A percentile compares a stretch with the other conserved stretches of the same genome.
These are phyloP conservation scores for Trichosporon coremiiforme DNA, from an alignment of 1,284 basidiomycete species.

Conservation along the genomic window DNA sequence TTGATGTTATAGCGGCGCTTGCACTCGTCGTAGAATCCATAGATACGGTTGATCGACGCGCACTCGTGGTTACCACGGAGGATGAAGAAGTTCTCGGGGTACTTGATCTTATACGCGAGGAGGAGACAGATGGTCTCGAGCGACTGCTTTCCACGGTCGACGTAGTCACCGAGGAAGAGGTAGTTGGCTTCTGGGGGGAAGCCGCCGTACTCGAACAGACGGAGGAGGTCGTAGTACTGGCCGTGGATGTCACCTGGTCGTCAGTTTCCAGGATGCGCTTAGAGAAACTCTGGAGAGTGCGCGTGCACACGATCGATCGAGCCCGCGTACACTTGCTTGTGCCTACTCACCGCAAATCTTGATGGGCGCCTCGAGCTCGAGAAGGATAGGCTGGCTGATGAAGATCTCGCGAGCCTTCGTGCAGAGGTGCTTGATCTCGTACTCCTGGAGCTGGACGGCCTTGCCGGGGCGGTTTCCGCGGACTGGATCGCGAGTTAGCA, in stretches of 20 bases:
- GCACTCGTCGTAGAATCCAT: conserved; percentile 67
- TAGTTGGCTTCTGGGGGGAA: conserved; percentile 67
- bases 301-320: not conserved
- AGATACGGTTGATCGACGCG: conserved; percentile 64
- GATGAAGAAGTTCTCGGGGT: conserved; percentile 67
- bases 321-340: not conserved
- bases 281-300: not conserved
- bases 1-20: conserved; percentile 68
- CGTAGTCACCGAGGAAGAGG: conserved; percentile 66
- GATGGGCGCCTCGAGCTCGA: conserved; percentile 66
- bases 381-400: conserved; percentile 65
- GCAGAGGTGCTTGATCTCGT: conserved; percentile 66
- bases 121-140: conserved; percentile 64
- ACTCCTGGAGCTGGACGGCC: conserved; percentile 64
- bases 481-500: conserved; percentile 51
- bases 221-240: conserved; percentile 65
- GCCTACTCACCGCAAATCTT: conserved; percentile 63
- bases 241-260: conserved; percentile 62
- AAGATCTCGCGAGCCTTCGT: conserved; percentile 65
- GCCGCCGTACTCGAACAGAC: conserved; percentile 65
- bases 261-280: not conserved
- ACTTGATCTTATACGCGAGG: conserved; percentile 64
- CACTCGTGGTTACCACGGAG: conserved; percentile 66
- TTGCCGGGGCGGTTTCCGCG: conserved; percentile 65
- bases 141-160: conserved; percentile 65